Evolutionary conservation across 331 rosid genomes (phyloP), one percentile per base, ranked within the genome.

Genomic region (Malus hybrid): DNA sequence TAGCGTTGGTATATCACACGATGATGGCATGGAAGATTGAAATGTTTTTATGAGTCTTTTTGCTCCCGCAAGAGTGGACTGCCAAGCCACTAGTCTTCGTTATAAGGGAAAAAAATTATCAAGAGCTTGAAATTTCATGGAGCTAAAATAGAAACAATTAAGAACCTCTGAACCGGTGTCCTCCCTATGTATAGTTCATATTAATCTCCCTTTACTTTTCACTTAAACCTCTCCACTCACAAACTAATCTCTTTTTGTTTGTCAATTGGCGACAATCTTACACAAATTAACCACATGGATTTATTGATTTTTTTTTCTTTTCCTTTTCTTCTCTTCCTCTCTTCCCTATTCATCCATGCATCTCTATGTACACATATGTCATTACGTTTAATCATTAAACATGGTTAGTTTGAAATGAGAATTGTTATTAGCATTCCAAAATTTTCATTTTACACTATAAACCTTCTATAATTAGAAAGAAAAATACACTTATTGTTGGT

Each of bases 321-420:
- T 76, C 75, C 77, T 24, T 6, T 85, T 79, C 71, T 75, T 82
- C 74, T 91, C 72, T 73, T 82, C 64, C 72, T 88, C 30, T 81
- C 88, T 61, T 82, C 89, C 44, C 81, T 88, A 57, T 79, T 82
- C 81, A 68, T 87, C 78, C 77, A 81, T 61, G 81, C 88, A 34
- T 79, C 92, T 19, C 70, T 84, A n/a, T 0, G 63, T 55, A 55
- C 24, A 16, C 57, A 18, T 10, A 52, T 52, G 2, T 50, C 57
- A 15, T 52, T 16, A 53, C 10, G 3, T 6, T 5, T 55, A 55
- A 55, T 39, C 46, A 3, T 19, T 20, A 20, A 19, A 20, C 12
- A 10, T 20, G 29, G 57, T 52, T 52, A 18, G 3, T 5, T 52
- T 0, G 56, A 16, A 14, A 16, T 50, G 10, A 2, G 42, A 7